Evolutionary conservation across 202 grass and related monocot species (phyloP).

Genomic region (Panicum virgatum): DNA sequence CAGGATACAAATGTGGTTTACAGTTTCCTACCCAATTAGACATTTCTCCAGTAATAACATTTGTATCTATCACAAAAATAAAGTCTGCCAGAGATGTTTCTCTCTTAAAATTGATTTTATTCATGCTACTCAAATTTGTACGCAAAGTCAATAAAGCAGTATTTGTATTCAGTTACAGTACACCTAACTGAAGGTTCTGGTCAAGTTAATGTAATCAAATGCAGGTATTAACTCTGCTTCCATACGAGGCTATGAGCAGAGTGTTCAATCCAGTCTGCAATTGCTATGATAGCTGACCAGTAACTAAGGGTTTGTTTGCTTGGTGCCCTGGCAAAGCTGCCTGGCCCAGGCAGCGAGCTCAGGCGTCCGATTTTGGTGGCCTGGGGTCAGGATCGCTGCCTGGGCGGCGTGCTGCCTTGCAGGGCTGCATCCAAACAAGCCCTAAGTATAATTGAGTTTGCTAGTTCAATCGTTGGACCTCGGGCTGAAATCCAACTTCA

Average conservation of each 20-base stretch:
- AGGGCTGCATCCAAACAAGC: too few species aligned
- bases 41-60: background rate
- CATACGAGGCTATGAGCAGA: background rate
- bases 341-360: too few species aligned
- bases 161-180: background rate
- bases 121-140: background rate
- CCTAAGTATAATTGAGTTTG: too few species aligned
- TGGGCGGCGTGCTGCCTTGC: too few species aligned
- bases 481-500: background rate
- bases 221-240: background rate
- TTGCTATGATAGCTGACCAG: background rate
- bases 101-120: background rate
- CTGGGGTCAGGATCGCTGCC: too few species aligned
- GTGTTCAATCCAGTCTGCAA: background rate
- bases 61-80: background rate
- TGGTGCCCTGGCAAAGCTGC: too few species aligned
- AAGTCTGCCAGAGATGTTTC: background rate
- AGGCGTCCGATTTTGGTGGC: too few species aligned
- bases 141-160: background rate
- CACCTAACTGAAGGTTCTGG: background rate
- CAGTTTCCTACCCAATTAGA: background rate
- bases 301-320: background rate
- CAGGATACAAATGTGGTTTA: background rate
- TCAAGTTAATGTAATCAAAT: background rate
- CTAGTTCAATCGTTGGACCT: background rate